Conservation (phyloP, 306 rosid genomes). For the Gleditsia sinensis region DNA sequence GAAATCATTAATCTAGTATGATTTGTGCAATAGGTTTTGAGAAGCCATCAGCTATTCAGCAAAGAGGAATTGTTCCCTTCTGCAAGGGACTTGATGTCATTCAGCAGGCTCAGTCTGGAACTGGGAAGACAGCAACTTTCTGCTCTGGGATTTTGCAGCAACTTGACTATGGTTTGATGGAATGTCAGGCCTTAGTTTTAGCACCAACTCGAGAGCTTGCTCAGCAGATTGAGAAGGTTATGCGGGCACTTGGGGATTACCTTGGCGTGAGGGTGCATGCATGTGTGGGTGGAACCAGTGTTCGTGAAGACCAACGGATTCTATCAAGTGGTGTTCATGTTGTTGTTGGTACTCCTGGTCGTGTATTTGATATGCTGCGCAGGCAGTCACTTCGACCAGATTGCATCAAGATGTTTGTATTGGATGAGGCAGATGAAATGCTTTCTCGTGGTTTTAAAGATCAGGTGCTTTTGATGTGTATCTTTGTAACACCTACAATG, state of each 20-base stretch:
- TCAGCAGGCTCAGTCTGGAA: conserved; percentile 90
- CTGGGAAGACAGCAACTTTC: conserved; percentile 86
- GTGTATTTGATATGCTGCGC: conserved; percentile 85
- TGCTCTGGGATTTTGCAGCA: conserved; percentile 85
- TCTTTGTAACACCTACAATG: background rate
- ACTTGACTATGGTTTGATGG: conserved; percentile 70
- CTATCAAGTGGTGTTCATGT: conserved; percentile 82
- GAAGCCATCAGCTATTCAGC: conserved; percentile 90
- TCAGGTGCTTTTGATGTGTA: conserved; percentile 51
- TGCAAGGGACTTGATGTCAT: conserved; percentile 84
- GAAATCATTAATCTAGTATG: background rate
- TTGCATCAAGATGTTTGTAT: conserved; percentile 74
- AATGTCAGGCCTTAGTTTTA: conserved; percentile 77
- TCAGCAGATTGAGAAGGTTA: conserved; percentile 88
- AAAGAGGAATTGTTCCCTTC: conserved; percentile 86
- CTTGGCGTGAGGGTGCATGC: conserved; percentile 86
- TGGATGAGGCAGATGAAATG: conserved; percentile 94
- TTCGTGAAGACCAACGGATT: conserved; percentile 82
- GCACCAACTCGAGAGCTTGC: conserved; percentile 92
- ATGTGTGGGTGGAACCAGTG: conserved; percentile 84
- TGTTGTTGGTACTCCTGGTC: conserved; percentile 89
- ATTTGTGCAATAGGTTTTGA: conserved; percentile 62
- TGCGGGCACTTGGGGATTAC: conserved; percentile 89
- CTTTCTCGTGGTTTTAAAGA: conserved; percentile 86
- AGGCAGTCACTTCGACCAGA: conserved; percentile 78